These are phyloP conservation scores for Venturia aucupariae DNA, from an alignment of 2,329 filamentous ascomycete species.

Conservation along the genomic window DNA sequence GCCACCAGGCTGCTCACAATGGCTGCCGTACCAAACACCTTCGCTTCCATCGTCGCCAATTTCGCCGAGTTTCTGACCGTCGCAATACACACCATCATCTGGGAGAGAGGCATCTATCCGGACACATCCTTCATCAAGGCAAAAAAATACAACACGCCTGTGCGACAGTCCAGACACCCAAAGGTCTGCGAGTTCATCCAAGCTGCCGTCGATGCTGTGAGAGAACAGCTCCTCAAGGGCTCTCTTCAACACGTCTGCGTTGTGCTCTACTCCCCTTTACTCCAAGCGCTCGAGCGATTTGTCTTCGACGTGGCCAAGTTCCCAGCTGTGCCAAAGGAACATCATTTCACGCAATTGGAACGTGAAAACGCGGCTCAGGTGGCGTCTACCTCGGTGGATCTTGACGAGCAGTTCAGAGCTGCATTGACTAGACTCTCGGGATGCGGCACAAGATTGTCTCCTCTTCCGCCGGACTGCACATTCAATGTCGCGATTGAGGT, in stretches of 20 bases:
- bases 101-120: conserved; percentile 73
- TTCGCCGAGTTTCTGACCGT: conserved; percentile 76
- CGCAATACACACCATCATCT: conserved; percentile 77
- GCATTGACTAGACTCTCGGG: conserved; percentile 55
- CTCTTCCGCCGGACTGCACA: conserved; percentile 56
- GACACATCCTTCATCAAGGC: conserved; percentile 65
- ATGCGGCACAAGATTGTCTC: conserved; percentile 46
- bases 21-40: conserved; percentile 22
- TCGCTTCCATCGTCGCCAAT: conserved; percentile 53
- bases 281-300: conserved; percentile 49
- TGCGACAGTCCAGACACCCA: conserved; percentile 79
- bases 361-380: conserved; percentile 4
- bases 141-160: conserved; percentile 73
- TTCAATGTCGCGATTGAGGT: conserved; percentile 72
- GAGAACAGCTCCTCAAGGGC: conserved; percentile 54
- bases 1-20: background rate
- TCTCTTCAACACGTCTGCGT: conserved; percentile 46
- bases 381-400: conserved; percentile 34
- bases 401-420: conserved; percentile 64
- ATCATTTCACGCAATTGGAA: conserved; percentile 44
- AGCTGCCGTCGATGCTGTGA: conserved; percentile 66
- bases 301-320: conserved; percentile 51
- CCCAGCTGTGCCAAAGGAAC: conserved; percentile 37
- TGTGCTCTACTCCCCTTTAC: conserved; percentile 44
- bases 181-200: conserved; percentile 77